Evolutionary conservation across 768 basidiomycete species (phyloP).

Genomic region (Tylopilus balloui): DNA sequence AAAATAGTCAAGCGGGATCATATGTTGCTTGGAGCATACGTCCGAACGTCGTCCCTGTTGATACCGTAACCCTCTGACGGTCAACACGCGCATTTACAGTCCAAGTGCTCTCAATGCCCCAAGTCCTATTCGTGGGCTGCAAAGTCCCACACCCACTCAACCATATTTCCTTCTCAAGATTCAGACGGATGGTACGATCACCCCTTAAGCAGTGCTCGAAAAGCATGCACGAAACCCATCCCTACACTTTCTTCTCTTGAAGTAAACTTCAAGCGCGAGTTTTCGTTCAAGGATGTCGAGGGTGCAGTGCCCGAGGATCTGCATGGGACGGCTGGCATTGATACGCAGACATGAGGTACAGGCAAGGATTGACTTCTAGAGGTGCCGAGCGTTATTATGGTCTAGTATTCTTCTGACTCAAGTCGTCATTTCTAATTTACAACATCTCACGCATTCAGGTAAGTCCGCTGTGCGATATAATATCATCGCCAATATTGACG

Average conservation of each 20-base stretch:
- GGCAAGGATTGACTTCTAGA: slow-evolving; percentile 54
- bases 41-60: slow-evolving; percentile 10
- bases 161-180: slow-evolving; percentile 90
- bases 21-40: slow-evolving; percentile 89
- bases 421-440: background rate
- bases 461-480: background rate
- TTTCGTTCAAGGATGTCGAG: slow-evolving; percentile 72
- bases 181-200: slow-evolving; percentile 85
- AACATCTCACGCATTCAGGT: too few species aligned
- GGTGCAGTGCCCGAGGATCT: slow-evolving; percentile 44
- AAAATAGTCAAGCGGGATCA: slow-evolving; percentile 96
- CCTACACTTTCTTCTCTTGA: slow-evolving; percentile 62
- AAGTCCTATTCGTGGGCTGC: slow-evolving; percentile 95
- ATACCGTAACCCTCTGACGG: background rate
- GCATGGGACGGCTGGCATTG: slow-evolving; percentile 42
- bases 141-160: slow-evolving; percentile 96
- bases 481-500: background rate
- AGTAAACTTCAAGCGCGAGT: slow-evolving; percentile 77
- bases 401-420: background rate
- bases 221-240: slow-evolving; percentile 80
- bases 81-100: slow-evolving; percentile 39
- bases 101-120: slow-evolving; percentile 84
- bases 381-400: background rate
- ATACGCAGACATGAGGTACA: slow-evolving; percentile 41
- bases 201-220: slow-evolving; percentile 80